Evolutionary conservation across 2,329 filamentous ascomycete species (phyloP).

Genomic region (Aureobasidium sp.): DNA sequence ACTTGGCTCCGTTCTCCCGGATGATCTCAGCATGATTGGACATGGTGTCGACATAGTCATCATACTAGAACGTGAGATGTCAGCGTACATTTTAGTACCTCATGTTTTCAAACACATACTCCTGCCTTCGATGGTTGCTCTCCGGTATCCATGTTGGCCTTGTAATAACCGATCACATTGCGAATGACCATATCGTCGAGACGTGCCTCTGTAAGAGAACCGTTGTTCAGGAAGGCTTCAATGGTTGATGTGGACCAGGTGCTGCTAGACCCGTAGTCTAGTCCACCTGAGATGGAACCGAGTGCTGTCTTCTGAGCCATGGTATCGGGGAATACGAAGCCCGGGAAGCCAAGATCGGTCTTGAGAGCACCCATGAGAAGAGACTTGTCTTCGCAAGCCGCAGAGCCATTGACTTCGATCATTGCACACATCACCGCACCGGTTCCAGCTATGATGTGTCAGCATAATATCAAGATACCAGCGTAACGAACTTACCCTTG

Average conservation of each 20-base stretch:
- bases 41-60: slow-evolving; percentile 57
- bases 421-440: slow-evolving; percentile 17
- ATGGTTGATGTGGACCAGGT: not conserved
- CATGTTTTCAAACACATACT: not conserved
- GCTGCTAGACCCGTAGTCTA: slow-evolving; percentile 53
- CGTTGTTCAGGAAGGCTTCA: slow-evolving; percentile 25
- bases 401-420: slow-evolving; percentile 19
- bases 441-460: slow-evolving; percentile 17
- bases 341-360: slow-evolving; percentile 71
- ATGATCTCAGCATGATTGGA: slow-evolving; percentile 64
- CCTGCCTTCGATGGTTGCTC: slow-evolving; percentile 29
- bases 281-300: slow-evolving; percentile 30
- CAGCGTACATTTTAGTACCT: not conserved
- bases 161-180: slow-evolving; percentile 44
- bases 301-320: not conserved
- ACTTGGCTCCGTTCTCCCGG: slow-evolving; percentile 51
- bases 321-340: slow-evolving; percentile 57
- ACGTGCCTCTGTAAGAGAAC: slow-evolving; percentile 26
- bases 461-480: not conserved
- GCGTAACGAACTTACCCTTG: slow-evolving; percentile 15
- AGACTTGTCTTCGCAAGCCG: slow-evolving; percentile 14
- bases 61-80: slow-evolving; percentile 26
- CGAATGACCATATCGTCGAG: slow-evolving; percentile 38
- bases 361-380: slow-evolving; percentile 59
- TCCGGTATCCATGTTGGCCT: slow-evolving; percentile 40